Evolutionary conservation across 1,284 basidiomycete genomes (phyloP).

Genomic region (Mycena sp.): DNA sequence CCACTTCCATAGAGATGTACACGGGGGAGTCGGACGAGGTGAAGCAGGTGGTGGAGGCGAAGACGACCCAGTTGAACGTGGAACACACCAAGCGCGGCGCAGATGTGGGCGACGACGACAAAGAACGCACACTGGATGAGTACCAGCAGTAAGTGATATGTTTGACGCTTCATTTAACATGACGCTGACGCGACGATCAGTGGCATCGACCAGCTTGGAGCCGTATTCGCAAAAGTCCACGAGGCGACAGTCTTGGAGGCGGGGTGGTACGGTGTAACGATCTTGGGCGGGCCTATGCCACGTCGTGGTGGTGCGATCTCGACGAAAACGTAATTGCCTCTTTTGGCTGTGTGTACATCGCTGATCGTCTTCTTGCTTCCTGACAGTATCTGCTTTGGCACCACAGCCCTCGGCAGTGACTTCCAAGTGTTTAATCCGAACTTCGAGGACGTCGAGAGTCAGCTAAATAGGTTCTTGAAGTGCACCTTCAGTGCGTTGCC

Average conservation of each 20-base stretch:
- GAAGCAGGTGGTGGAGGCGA: background rate
- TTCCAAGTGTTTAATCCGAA: background rate
- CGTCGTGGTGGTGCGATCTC: background rate
- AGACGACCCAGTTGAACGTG: background rate
- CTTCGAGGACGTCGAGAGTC: background rate
- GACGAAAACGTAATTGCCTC: background rate
- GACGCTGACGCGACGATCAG: background rate
- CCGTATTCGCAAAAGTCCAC: background rate
- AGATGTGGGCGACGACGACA: background rate
- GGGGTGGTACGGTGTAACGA: background rate
- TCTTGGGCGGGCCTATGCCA: background rate
- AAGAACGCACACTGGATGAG: background rate
- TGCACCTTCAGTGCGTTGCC: background rate
- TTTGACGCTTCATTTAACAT: background rate
- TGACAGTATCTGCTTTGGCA: slow-evolving; percentile 5
- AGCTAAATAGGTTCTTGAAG: background rate
- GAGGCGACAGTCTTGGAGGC: background rate
- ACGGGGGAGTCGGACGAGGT: background rate
- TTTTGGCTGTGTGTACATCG: background rate
- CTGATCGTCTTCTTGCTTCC: background rate
- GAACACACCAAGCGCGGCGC: no score
- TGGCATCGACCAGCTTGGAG: background rate
- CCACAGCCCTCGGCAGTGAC: background rate
- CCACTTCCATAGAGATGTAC: background rate
- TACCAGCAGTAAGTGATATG: background rate